Evolutionary conservation across 306 rosid species (phyloP).

Genomic region (Vigna angularis): DNA sequence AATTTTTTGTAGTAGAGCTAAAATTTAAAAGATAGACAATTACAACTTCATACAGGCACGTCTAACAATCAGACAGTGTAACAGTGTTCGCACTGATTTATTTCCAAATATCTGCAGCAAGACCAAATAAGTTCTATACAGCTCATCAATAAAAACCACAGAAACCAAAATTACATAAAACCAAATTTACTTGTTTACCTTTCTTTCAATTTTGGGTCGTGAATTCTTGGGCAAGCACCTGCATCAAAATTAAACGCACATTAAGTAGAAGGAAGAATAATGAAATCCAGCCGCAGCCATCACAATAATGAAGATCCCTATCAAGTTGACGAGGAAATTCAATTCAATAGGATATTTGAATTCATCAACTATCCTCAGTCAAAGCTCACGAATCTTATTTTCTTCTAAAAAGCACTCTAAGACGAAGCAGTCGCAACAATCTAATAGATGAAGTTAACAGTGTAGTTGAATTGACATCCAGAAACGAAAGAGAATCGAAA

Average conservation of each 20-base stretch:
- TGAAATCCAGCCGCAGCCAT: conserved; percentile 33
- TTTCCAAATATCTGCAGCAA: conserved; percentile 16
- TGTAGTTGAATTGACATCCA: neutral
- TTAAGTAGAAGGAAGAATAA: neutral
- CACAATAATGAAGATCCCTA: neutral
- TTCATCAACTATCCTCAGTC: neutral
- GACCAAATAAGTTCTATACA: conserved; percentile 11
- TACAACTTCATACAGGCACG: neutral
- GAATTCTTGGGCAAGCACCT: conserved; percentile 93
- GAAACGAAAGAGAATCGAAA: neutral
- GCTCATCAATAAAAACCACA: conserved; percentile 12
- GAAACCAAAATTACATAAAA: conserved; percentile 28
- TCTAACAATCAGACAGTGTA: neutral
- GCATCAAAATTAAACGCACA: conserved; percentile 36
- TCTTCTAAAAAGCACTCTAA: neutral
- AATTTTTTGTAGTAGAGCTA: neutral
- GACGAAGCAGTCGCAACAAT: conserved; percentile 2
- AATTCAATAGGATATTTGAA: conserved; percentile 1
- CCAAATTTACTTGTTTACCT: conserved; percentile 61
- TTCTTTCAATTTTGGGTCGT: conserved; percentile 95
- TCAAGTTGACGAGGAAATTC: conserved; percentile 9
- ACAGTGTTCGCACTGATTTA: conserved; percentile 9
- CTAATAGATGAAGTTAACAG: neutral
- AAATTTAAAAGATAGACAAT: neutral
- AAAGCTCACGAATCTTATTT: neutral